A percentile compares a stretch with the other conserved stretches of the same genome.
Conservation (phyloP, 2,329 filamentous ascomycete genomes). For the Trichoderma koningiopsis region DNA sequence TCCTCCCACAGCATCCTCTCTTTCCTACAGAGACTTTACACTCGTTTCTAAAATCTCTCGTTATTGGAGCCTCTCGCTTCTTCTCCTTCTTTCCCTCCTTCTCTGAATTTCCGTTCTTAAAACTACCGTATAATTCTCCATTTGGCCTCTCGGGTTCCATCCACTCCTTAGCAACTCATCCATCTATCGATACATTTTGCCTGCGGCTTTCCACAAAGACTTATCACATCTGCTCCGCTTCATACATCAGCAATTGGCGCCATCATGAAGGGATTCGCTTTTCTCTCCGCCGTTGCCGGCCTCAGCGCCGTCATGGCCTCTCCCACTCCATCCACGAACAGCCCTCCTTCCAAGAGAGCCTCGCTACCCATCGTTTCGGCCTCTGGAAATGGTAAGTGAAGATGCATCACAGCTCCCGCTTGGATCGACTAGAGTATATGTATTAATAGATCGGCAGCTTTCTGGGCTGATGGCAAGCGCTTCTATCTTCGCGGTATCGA, state of each 20-base stretch:
- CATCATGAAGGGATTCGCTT: slow-evolving; percentile 53
- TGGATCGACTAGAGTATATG: not conserved
- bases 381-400: slow-evolving; percentile 58
- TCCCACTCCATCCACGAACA: slow-evolving; percentile 53
- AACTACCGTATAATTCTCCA: slow-evolving; percentile 19
- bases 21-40: slow-evolving; percentile 29
- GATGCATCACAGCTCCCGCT: not conserved
- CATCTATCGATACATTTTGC: slow-evolving; percentile 20
- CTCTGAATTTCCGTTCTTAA: slow-evolving; percentile 23
- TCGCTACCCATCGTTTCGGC: slow-evolving; percentile 53
- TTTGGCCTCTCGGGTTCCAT: not conserved
- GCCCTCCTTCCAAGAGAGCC: slow-evolving; percentile 54
- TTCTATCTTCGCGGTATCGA: slow-evolving; percentile 64
- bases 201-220: not conserved
- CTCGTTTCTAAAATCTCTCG: slow-evolving; percentile 37
- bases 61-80: slow-evolving; percentile 39
- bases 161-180: slow-evolving; percentile 18
- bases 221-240: slow-evolving; percentile 1
- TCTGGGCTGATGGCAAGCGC: slow-evolving; percentile 55
- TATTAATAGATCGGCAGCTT: slow-evolving; percentile 45
- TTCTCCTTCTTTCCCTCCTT: slow-evolving; percentile 22
- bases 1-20: slow-evolving; percentile 19
- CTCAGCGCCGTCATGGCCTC: slow-evolving; percentile 48
- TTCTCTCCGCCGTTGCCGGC: slow-evolving; percentile 53
- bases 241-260: slow-evolving; percentile 30